phyloP scores from a whole-genome alignment of 2,329 filamentous ascomycete genomes.

The Scedosporium minutisporum region DNA sequence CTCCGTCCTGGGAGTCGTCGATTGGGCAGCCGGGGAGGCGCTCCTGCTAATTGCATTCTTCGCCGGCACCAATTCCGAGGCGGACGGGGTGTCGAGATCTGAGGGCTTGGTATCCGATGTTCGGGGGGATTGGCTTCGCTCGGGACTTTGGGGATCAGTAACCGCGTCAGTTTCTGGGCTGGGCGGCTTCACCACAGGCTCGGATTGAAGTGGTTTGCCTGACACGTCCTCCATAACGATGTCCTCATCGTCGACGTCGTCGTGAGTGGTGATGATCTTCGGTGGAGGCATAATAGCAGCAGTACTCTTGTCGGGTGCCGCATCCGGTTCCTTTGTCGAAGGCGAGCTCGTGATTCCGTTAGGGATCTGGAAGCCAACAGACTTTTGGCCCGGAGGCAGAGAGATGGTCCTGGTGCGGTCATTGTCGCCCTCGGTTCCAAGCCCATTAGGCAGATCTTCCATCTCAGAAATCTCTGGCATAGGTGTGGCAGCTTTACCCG shows the following conservation, averaged over 20 bases:
- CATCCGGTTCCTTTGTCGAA: background rate
- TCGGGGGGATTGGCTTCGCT: constrained; percentile 36
- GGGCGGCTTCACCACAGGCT: constrained; percentile 15
- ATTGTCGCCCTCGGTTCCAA: background rate
- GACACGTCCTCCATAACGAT: constrained; percentile 28
- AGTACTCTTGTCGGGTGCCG: background rate
- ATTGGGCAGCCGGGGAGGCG: constrained; percentile 23
- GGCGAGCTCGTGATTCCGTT: background rate
- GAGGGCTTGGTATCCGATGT: constrained; percentile 42
- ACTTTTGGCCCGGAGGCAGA: background rate
- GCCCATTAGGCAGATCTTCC: background rate
- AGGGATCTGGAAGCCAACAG: background rate
- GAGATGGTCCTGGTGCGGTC: background rate
- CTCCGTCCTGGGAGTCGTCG: constrained; percentile 47
- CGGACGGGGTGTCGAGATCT: constrained; percentile 34
- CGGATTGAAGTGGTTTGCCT: constrained; percentile 15
- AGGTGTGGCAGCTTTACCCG: background rate
- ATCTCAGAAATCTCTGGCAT: background rate
- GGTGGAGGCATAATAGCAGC: background rate
- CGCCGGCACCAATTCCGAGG: constrained; percentile 22
- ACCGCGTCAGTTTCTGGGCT: constrained; percentile 33
- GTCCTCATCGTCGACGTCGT: constrained; percentile 19
- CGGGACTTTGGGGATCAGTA: constrained; percentile 33
- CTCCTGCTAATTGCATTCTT: constrained; percentile 17
- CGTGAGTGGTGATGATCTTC: background rate